phyloP scores from a whole-genome alignment of 2,329 filamentous ascomycete genomes.

The Erysiphe pulchra region DNA sequence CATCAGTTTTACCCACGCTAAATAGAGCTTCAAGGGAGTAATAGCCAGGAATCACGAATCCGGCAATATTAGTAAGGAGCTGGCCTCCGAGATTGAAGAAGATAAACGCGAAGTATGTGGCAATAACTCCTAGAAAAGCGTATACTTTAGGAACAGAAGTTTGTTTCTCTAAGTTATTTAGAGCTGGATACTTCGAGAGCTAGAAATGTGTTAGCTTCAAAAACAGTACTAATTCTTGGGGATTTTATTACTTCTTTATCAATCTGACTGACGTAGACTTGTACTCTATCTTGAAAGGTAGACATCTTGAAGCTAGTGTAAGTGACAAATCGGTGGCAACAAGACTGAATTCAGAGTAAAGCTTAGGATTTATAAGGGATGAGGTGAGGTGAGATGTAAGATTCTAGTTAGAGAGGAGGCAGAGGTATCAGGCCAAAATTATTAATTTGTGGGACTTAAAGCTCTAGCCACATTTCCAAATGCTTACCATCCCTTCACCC shows the following conservation, averaged over 20 bases:
- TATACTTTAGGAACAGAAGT: constrained; percentile 68
- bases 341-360: no score
- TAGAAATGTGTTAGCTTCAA: constrained; percentile 14
- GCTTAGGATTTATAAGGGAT: no score
- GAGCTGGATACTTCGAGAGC: constrained; percentile 64
- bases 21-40: constrained; percentile 64
- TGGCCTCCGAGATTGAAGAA: constrained; percentile 81
- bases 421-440: background rate
- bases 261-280: constrained; percentile 52
- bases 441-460: background rate
- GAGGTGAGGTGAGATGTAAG: no score
- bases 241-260: constrained; percentile 45
- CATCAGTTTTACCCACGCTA: constrained; percentile 42
- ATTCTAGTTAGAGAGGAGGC: no score
- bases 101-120: constrained; percentile 74
- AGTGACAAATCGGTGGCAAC: background rate
- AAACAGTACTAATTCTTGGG: background rate
- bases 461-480: background rate
- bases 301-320: constrained; percentile 25
- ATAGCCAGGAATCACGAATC: constrained; percentile 62
- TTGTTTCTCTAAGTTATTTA: constrained; percentile 71
- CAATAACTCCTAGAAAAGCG: constrained; percentile 46
- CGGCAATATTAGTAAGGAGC: constrained; percentile 66
- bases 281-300: constrained; percentile 53
- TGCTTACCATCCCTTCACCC: background rate